phyloP scores from a whole-genome alignment of 1,139 yeast species.

The Yamadazyma dendronema region DNA sequence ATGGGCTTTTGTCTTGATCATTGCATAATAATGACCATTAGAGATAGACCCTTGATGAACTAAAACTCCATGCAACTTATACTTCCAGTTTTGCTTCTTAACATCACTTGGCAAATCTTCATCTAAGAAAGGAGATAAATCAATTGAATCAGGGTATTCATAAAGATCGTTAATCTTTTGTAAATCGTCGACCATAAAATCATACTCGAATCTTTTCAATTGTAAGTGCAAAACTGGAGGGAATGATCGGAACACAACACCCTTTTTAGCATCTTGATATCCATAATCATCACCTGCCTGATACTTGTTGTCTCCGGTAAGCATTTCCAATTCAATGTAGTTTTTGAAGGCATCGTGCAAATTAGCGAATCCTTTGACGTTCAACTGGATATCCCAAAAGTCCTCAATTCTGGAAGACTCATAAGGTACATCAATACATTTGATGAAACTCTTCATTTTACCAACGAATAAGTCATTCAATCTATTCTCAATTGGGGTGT shows the following conservation, averaged over 20 bases:
- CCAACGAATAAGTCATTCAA: conserved; percentile 89
- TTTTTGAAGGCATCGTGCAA: conserved; percentile 77
- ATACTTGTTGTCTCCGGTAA: conserved; percentile 94
- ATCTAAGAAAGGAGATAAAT: conserved; percentile 75
- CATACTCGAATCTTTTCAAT: conserved; percentile 90
- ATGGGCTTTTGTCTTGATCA: conserved; percentile 72
- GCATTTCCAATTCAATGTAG: conserved; percentile 83
- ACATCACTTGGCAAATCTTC: conserved; percentile 46
- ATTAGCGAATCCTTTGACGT: conserved; percentile 79
- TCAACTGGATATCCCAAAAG: conserved; percentile 96
- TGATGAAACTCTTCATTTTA: conserved; percentile 91
- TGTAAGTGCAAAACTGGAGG: conserved; percentile 95
- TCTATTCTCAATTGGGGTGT: conserved; percentile 77
- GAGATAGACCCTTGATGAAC: conserved; percentile 96
- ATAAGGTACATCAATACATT: conserved; percentile 91
- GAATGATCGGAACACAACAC: conserved; percentile 85
- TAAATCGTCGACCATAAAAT: conserved; percentile 84
- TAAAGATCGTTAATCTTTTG: conserved; percentile 90
- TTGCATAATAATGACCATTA: conserved; percentile 94
- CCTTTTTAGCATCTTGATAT: conserved; percentile 93
- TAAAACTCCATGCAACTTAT: conserved; percentile 85
- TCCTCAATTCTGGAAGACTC: conserved; percentile 93
- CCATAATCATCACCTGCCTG: conserved; percentile 86
- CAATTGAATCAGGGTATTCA: conserved; percentile 84
- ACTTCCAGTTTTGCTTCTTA: conserved; percentile 63